Percentiles rank a stretch among this genome's conserved stretches.
These are phyloP conservation scores for Dispira simplex DNA, from an alignment of 192 early-diverging fungal genomes.

Conservation along the genomic window DNA sequence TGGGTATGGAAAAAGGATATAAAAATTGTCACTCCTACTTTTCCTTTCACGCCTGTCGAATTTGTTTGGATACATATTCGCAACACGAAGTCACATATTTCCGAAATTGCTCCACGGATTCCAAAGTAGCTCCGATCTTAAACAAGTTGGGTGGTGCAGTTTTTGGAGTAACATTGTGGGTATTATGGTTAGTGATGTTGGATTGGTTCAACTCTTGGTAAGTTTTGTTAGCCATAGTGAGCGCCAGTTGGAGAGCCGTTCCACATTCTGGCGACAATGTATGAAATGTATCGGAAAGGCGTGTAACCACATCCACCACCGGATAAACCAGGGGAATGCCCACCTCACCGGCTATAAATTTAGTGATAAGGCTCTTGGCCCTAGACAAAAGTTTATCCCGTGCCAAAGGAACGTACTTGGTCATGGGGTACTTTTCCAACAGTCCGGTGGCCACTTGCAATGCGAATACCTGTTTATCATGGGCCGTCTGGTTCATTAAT, in stretches of 20 bases:
- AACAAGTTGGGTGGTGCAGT: no score
- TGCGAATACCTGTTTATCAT: neutral
- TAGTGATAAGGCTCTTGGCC: neutral
- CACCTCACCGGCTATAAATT: neutral
- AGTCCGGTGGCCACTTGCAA: neutral
- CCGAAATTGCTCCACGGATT: no score
- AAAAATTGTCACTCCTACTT: no score
- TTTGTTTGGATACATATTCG: no score
- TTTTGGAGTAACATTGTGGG: no score
- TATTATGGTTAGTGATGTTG: no score
- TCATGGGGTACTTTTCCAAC: constrained; percentile 9
- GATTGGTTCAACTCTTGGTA: no score
- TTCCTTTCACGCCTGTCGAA: no score
- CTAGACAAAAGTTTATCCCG: neutral
- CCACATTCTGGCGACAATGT: neutral
- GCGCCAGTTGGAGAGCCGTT: neutral
- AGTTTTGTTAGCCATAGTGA: no score
- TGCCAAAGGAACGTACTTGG: neutral
- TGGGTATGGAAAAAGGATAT: no score
- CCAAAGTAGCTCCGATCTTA: no score
- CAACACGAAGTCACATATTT: no score
- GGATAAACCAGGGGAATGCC: neutral
- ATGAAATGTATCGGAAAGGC: neutral
- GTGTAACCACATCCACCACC: neutral
- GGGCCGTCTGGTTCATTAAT: constrained; percentile 17